phyloP scores from a whole-genome alignment of 1,284 basidiomycete genomes.

The Sporisorium iseilematis-ciliati region DNA sequence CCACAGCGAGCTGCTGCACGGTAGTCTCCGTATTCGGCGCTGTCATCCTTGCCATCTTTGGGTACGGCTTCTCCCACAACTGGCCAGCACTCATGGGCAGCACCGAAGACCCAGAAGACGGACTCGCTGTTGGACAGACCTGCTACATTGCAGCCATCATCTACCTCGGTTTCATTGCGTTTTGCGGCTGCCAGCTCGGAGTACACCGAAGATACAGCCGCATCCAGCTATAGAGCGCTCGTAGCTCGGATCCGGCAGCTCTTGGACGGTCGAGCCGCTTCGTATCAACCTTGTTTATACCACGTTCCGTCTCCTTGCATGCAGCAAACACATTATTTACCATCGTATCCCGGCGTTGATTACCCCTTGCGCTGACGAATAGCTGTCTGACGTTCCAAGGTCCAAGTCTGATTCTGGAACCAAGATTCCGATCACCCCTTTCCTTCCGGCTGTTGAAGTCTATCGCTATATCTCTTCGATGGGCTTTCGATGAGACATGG shows the following conservation, averaged over 20 bases:
- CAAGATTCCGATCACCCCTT: too few species aligned
- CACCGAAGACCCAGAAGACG: constrained; percentile 72
- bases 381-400: neutral
- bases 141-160: constrained; percentile 73
- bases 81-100: constrained; percentile 73
- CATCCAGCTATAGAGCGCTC: constrained; percentile 50
- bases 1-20: constrained; percentile 73
- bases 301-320: neutral
- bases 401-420: neutral
- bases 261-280: neutral
- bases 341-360: neutral
- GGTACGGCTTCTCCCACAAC: constrained; percentile 63
- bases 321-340: neutral
- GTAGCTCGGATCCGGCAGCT: neutral
- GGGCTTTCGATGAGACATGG: too few species aligned
- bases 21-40: constrained; percentile 74
- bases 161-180: constrained; percentile 72
- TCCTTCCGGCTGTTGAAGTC: too few species aligned
- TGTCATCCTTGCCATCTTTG: constrained; percentile 71
- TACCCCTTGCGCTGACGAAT: neutral
- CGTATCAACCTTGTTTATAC: constrained; percentile 9
- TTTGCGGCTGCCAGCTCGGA: constrained; percentile 73
- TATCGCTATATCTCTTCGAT: too few species aligned
- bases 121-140: constrained; percentile 70
- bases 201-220: constrained; percentile 64